These are phyloP conservation scores for Kwoniella sp. DNA, from an alignment of 768 basidiomycete genomes.

Conservation along the genomic window DNA sequence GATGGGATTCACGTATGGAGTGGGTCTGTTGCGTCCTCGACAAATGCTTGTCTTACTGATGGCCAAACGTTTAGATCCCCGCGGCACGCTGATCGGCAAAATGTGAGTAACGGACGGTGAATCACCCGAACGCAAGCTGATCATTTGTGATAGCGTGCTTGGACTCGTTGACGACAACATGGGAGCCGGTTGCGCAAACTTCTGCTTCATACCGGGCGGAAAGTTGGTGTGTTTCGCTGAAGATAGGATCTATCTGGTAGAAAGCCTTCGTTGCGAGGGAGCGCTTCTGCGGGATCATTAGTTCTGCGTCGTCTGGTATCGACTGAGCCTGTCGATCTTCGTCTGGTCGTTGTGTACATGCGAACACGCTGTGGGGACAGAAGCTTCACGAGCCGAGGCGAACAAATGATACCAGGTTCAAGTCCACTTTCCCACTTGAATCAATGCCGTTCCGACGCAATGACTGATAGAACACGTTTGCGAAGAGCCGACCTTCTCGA, in stretches of 20 bases:
- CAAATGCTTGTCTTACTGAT: neutral
- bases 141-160: slow-evolving; percentile 1
- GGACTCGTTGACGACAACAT: slow-evolving; percentile 15
- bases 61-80: slow-evolving; percentile 6
- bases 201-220: slow-evolving; percentile 39
- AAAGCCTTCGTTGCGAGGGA: slow-evolving; percentile 16
- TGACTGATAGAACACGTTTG: too few relatives aligned
- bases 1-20: slow-evolving; percentile 39
- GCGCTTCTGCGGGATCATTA: slow-evolving; percentile 1
- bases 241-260: slow-evolving; percentile 27
- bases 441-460: too few relatives aligned
- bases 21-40: neutral
- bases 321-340: too few relatives aligned
- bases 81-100: slow-evolving; percentile 22
- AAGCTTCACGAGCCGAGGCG: too few relatives aligned
- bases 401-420: too few relatives aligned
- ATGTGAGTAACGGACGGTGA: slow-evolving; percentile 17
- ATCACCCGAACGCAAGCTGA: slow-evolving; percentile 1
- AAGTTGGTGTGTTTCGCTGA: slow-evolving; percentile 31
- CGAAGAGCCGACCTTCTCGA: too few relatives aligned
- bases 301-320: neutral
- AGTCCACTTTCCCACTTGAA: too few relatives aligned
- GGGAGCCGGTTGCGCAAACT: slow-evolving; percentile 30
- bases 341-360: too few relatives aligned
- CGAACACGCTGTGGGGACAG: too few relatives aligned